These are phyloP conservation scores for Aspergillus taichungensis DNA, from an alignment of 495 filamentous ascomycete genomes.

Conservation along the genomic window DNA sequence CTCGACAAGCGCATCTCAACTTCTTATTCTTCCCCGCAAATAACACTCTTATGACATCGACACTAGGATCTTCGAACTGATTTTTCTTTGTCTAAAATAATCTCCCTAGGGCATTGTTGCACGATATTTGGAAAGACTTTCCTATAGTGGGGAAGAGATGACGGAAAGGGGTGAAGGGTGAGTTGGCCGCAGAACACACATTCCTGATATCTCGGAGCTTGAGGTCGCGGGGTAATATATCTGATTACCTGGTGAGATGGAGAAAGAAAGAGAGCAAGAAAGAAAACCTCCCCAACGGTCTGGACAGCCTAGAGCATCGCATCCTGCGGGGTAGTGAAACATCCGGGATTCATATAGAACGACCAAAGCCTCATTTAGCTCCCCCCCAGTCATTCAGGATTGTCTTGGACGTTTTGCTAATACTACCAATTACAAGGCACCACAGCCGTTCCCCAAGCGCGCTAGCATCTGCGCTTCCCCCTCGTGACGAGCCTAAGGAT, in stretches of 20 bases:
- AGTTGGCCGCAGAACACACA: constrained; percentile 5
- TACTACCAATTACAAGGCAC: constrained; percentile 27
- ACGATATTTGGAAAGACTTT: not conserved
- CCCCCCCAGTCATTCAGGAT: not conserved
- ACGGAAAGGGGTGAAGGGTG: constrained; percentile 23
- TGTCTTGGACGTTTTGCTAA: constrained; percentile 18
- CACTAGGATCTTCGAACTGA: no score
- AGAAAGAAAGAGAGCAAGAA: no score
- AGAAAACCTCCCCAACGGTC: no score
- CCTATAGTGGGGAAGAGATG: constrained; percentile 11
- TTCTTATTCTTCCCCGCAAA: not conserved
- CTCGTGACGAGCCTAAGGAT: constrained; percentile 42
- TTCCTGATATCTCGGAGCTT: constrained; percentile 8
- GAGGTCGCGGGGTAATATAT: not conserved
- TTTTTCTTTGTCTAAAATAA: no score
- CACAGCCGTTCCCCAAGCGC: constrained; percentile 48
- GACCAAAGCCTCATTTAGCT: not conserved
- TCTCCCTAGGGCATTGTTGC: no score
- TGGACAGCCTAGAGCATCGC: no score
- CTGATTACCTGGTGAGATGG: not conserved
- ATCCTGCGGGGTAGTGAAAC: no score
- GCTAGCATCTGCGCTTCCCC: constrained; percentile 42
- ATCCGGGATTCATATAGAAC: no score
- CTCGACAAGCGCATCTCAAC: no score
- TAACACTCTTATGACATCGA: not conserved